Evolutionary conservation across 2,329 filamentous ascomycete species (phyloP), one percentile per base, ranked within the genome.

Genomic region (Ophiocordyceps camponoti-saundersi): DNA sequence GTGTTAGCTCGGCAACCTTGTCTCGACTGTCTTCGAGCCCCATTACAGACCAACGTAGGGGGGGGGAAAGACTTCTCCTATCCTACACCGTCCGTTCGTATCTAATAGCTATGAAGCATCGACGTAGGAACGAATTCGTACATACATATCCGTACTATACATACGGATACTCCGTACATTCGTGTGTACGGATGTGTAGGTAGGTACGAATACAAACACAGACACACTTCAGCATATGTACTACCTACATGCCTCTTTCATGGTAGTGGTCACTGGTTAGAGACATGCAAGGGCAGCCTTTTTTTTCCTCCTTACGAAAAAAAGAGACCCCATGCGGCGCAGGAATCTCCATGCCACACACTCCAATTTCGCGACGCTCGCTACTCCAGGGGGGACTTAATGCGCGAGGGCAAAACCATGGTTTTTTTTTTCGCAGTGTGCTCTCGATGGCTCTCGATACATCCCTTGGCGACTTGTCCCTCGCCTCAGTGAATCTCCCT

Each of bases 221-320:
- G n/a, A n/a, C n/a, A n/a, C n/a, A n/a, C n/a, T n/a, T n/a, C n/a
- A n/a, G n/a, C n/a, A n/a, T n/a, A n/a, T n/a, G n/a, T n/a, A n/a
- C n/a, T n/a, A n/a, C n/a, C n/a, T n/a, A 36, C 32, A 36, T 36
- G 32, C 32, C 32, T 36, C 32, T n/a, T n/a, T 36, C 11, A 4
- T 36, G 32, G 32, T 36, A 16, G 32, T 36, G 15, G 12, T 36
- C 11, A 36, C 11, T 36, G 16, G 32, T 10, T 36, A n/a, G 42
- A 44, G 42, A 44, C 42, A 44, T 44, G 42, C 42, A 44, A 44
- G 42, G 42, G 42, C 22, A 44, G 23, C 32, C 32, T n/a, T n/a
- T n/a, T n/a, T n/a, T n/a, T n/a, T n/a, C n/a, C n/a, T n/a, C n/a
- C n/a, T n/a, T 15, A 36, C 12, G 32, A 16, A 13, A 36, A 36